Percentiles rank a stretch among this genome's conserved stretches.
phyloP scores from a whole-genome alignment of 2,329 filamentous ascomycete genomes.

The Calonectria pauciramosa region DNA sequence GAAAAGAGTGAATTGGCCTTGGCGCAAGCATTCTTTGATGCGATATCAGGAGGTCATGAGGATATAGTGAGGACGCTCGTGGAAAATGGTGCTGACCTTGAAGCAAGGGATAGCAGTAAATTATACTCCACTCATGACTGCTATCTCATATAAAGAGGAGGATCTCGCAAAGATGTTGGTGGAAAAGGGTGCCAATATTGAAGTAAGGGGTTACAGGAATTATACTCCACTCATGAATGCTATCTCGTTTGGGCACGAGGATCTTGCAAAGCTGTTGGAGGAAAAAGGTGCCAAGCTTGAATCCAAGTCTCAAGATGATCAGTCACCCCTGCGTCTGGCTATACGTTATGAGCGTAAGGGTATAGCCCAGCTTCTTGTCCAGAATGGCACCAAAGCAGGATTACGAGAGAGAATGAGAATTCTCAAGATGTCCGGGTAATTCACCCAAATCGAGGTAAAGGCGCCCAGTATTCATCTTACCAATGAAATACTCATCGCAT shows the following conservation, averaged over 20 bases:
- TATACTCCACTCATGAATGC: not conserved
- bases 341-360: not conserved
- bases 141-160: no score
- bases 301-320: not conserved
- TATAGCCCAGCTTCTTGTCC: not conserved
- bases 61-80: not conserved
- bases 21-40: not conserved
- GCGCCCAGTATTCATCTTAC: not conserved
- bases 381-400: not conserved
- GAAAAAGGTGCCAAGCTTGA: not conserved
- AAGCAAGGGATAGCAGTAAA: not conserved
- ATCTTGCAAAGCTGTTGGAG: not conserved
- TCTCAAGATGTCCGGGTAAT: not conserved
- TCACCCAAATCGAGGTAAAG: not conserved
- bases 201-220: not conserved
- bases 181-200: not conserved
- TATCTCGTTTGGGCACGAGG: not conserved
- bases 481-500: no score
- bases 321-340: not conserved
- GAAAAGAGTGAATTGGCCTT: not conserved
- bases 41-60: not conserved
- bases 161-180: not conserved
- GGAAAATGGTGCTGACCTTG: not conserved
- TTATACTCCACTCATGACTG: not conserved
- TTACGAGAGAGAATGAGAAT: not conserved